A percentile compares a stretch with the other conserved stretches of the same genome.
Evolutionary conservation across 23 red algal genomes (phyloP).

Genomic region (Rhodosorus marinus): DNA sequence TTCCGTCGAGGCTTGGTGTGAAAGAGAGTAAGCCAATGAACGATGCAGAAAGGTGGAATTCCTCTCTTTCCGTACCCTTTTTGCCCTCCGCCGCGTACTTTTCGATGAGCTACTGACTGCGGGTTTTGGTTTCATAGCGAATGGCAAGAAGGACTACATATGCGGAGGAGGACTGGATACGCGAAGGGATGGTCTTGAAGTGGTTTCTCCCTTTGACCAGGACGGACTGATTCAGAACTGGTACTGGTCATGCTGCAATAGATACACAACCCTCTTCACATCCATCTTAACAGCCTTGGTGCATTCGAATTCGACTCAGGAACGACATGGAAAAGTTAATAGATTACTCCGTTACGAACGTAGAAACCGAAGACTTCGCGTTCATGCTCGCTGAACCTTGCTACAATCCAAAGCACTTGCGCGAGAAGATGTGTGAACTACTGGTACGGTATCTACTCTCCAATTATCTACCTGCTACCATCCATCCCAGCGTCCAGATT

Average conservation of each 20-base stretch:
- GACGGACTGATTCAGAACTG: conserved; percentile 73
- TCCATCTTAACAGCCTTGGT: no score
- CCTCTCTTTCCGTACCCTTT: not conserved
- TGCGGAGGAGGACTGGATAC: conserved; percentile 11
- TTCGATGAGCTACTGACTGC: not conserved
- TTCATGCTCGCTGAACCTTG: conserved; percentile 56
- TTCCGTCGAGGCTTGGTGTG: conserved; percentile 1
- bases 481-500: no score
- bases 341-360: conserved; percentile 25
- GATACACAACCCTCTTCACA: no score
- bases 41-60: not conserved
- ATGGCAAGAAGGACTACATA: conserved; percentile 6
- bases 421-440: conserved; percentile 67
- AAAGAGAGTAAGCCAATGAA: not conserved
- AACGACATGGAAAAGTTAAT: conserved; percentile 65
- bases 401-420: conserved; percentile 38
- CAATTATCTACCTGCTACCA: no score
- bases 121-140: not conserved
- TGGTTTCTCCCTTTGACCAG: conserved; percentile 46
- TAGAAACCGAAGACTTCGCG: conserved; percentile 48
- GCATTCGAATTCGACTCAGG: no score
- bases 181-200: conserved; percentile 29
- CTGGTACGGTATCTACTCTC: no score
- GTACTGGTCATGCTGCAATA: conserved; percentile 56
- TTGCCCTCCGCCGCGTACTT: not conserved